Evolutionary conservation across 2,329 filamentous ascomycete species (phyloP), one percentile per base, ranked within the genome.

Genomic region (Pseudocercospora fijiensis): DNA sequence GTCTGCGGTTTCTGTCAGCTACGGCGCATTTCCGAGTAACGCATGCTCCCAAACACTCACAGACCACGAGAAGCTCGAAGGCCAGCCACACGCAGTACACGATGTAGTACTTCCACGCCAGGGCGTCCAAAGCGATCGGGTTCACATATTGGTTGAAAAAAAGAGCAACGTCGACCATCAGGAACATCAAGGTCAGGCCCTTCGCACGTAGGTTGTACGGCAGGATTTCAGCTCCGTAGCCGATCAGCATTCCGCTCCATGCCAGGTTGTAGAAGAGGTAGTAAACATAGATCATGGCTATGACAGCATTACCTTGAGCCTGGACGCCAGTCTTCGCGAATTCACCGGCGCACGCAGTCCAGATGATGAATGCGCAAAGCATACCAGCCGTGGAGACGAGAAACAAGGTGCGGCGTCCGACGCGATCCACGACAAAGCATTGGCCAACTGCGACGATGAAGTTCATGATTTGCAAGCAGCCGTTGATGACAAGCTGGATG

Each of bases 391-490:
- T 78, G 13, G 77, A 76, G 53, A 71, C 67, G 28, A 78, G 67
- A 69, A 76, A 78, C n/a, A 78, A 67, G 1, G 71, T 71, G 4
- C 76, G 71, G 10, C 76, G 71, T 16, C 76, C 76, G 28, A 78
- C 59, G 20, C 68, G 65, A 53, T 78, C 76, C 41, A 77, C 75
- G 53, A 76, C 70, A 63, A 77, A 74, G 60, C 71, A 73, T 41
- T 70, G 67, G 57, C 73, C 69, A 63, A 86, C 80, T 10, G 86
- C 85, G 5, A 84, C 81, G 51, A 88, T 80, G 6, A 83, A 83
- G 61, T 85, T 85, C 67, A 86, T 85, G 68, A 87, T 87, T 73
- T 87, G 87, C 69, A 88, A 82, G 60, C 73, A 70, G 49, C 77
- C 77, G 62, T 81, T 81, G 69, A 81, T 79, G 33, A 78, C 66